Percentiles rank a stretch among this genome's conserved stretches.
Evolutionary conservation across 345 rosid species (phyloP).

Genomic region (Lenwebbia sp.): DNA sequence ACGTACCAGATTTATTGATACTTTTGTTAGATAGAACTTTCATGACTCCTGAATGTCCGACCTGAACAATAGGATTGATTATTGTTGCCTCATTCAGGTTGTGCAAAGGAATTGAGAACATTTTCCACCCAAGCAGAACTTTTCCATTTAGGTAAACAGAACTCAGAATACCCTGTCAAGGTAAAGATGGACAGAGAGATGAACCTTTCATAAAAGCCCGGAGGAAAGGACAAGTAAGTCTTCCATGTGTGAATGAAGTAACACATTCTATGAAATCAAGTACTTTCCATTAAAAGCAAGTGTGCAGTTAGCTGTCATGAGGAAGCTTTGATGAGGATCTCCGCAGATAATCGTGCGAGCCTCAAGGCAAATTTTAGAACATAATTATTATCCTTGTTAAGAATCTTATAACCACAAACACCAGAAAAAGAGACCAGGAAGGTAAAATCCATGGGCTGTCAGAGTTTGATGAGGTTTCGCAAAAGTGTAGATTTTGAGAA

Average conservation of each 20-base stretch:
- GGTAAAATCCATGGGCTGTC: not conserved
- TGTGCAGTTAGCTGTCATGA: not conserved
- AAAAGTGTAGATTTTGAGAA: not conserved
- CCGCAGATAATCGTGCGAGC: not conserved
- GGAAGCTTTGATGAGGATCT: not conserved
- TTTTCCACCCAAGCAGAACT: constrained; percentile 66
- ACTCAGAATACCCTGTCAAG: constrained; percentile 69
- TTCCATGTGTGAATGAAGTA: not conserved
- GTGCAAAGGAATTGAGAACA: constrained; percentile 63
- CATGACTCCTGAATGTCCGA: constrained; percentile 9
- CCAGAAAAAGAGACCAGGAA: not conserved
- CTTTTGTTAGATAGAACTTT: constrained; percentile 10
- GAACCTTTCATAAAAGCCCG: not conserved
- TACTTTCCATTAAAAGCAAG: not conserved
- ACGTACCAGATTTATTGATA: constrained; percentile 23
- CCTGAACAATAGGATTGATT: constrained; percentile 21
- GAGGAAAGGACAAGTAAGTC: not conserved
- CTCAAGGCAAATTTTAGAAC: not conserved
- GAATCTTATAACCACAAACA: not conserved
- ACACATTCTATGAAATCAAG: not conserved
- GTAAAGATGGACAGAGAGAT: not conserved
- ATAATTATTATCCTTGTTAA: not conserved
- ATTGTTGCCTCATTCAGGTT: constrained; percentile 47
- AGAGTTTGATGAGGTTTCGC: not conserved
- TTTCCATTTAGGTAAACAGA: constrained; percentile 54